Evolutionary conservation across 2,329 filamentous ascomycete genomes (phyloP), one percentile per base, ranked within the genome.

Genomic region (Penicillium sp.): DNA sequence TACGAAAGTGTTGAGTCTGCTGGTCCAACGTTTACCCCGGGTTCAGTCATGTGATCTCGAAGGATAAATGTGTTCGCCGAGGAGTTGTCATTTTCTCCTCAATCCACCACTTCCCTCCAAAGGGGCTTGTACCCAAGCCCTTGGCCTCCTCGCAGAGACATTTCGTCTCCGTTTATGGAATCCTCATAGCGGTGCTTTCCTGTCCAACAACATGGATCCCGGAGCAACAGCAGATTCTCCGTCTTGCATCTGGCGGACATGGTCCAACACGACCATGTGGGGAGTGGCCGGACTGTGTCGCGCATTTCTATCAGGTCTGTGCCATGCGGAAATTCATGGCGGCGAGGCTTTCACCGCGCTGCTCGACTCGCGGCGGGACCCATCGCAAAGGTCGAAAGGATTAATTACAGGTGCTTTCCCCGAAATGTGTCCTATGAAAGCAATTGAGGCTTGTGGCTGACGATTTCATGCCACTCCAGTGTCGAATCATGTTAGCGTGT

Each of bases 401-500:
- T 75, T 97, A 45, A 75, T 97, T 46, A 97, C 91, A 50, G 87
- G 86, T 88, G 71, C 45, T 37, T 33, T n/a, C 14, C 11, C 18
- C 27, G 26, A 16, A 20, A 11, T 20, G 9, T 29, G n/a, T n/a
- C n/a, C n/a, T n/a, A n/a, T n/a, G n/a, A n/a, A n/a, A n/a, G 15
- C 25, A 14, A 4, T 36, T 33, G 11, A 25, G 27, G 10, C 8
- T 32, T 29, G 17, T 36, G 33, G 36, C 44, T 51, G 34, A 47
- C 20, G 4, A 3, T 11, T 15, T n/a, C 8, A 4, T 17, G 7
- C 21, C 8, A 33, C n/a, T 15, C 41, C 55, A 89, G 88, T 93
- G 23, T 91, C 86, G 33, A 94, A 94, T 65, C 88, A 94, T 71
- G 79, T 88, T 51, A 89, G 85, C 64, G 83, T 94, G 86, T 93